Base-by-base conservation (phyloP, 1,139 yeast species). In the Suhomyces bolitotheri region DNA sequence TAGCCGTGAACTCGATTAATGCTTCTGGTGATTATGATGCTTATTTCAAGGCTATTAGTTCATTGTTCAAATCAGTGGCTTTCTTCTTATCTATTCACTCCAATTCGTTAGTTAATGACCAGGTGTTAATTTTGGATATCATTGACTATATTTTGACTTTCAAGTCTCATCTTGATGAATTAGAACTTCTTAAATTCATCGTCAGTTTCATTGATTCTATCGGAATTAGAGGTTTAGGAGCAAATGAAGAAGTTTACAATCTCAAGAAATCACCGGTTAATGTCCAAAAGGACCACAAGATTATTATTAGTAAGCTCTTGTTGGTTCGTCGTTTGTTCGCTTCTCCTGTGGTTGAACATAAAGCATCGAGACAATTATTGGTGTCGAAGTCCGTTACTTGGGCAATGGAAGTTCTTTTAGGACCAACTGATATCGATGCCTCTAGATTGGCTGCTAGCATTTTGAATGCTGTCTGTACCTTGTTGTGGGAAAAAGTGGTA, bases 371-470 rank as follows among this genome's bases (percentile, higher is more conserved):
- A 27, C 64, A 71, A 8, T 52, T 56, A 10, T 66, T 84, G 49
- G 61, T 80, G 21, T 62, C 73, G 5, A 65, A 70, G 36, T 60
- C 84, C 15, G 71, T 84, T 16, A 69, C 69, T 33, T 80, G 92
- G 88, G 66, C 83, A 1, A 63, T 82, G 63, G 78, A 78, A 39
- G 77, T 82, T 4, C 71, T 79, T 28, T 54, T 66, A 36, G 76
- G 77, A 7, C 70, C 73, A 3, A 60, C 68, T 13, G 86, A 80
- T 50, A 50, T 76, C 22, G 82, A 77, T 30, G 79, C 82, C 15
- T 58, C 79, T 3, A 70, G 94, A 57, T 62, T 83, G 46, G 82
- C 89, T 0, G 72, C 78, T 44, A 74, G 82, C 26, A 65, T 80
- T 20, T 52, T 81, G 44, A 64, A 78, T 33, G 64, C 80, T 14